Evolutionary conservation across 257 asterid species (phyloP).

Genomic region (Jasminum sambac): DNA sequence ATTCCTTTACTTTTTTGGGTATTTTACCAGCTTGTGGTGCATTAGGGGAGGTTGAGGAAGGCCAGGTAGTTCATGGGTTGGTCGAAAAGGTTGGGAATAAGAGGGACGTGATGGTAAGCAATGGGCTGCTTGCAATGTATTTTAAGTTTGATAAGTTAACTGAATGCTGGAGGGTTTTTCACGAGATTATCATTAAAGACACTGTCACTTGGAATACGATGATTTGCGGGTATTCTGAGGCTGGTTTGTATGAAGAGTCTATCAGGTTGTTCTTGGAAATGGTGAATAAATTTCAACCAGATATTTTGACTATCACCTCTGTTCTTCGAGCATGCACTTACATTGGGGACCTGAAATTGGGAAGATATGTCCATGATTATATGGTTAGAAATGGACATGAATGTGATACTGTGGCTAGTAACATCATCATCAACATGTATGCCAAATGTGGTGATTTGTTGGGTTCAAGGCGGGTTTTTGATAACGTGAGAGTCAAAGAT

Average conservation of each 20-base stretch:
- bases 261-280: conserved; percentile 52
- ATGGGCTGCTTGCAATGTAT: conserved; percentile 69
- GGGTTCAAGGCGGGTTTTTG: conserved; percentile 57
- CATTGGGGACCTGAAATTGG: conserved; percentile 53
- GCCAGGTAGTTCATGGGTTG: conserved; percentile 61
- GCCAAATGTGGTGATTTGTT: conserved; percentile 69
- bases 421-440: conserved; percentile 72
- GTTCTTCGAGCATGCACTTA: conserved; percentile 73
- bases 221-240: conserved; percentile 60
- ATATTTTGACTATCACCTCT: conserved; percentile 58
- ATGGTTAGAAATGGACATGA: conserved; percentile 53
- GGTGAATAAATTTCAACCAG: conserved; percentile 55
- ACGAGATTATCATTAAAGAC: conserved; percentile 65
- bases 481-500: conserved; percentile 56
- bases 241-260: conserved; percentile 51
- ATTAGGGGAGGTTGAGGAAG: conserved; percentile 53
- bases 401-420: conserved; percentile 46
- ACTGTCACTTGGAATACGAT: conserved; percentile 72
- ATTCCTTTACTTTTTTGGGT: conserved; percentile 54
- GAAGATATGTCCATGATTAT: conserved; percentile 61
- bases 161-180: conserved; percentile 46
- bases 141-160: conserved; percentile 53
- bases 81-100: conserved; percentile 59
- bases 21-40: conserved; percentile 65
- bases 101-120: conserved; percentile 47